Evolutionary conservation across 2,329 filamentous ascomycete species (phyloP), one percentile per base, ranked within the genome.

Genomic region (Diplodia scrobiculata): DNA sequence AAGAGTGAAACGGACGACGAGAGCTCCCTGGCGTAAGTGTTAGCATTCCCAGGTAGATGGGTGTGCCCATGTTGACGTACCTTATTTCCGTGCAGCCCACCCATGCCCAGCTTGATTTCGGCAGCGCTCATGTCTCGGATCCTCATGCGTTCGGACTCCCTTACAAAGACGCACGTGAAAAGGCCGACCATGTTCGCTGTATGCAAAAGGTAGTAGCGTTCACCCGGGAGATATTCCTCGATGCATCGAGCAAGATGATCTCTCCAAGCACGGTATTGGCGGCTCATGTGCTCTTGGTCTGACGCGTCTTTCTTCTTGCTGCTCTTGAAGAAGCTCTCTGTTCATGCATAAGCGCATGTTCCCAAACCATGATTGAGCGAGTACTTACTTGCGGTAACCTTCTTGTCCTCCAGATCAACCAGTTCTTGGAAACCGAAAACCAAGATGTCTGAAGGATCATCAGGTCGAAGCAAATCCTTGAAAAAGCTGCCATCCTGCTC

Each of bases 351-450:
- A 66, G 64, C 19, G 41, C 19, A 27, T 17, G 21, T 32, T 34
- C 47, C 45, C 2, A 9, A 14, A 1, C 34, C 34, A 10, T 29
- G 19, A 19, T 25, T 32, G 5, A 1, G 29, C 66, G 81, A 36
- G 11, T 1, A 62, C 84, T 73, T 78, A 87, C 87, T 97, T n/a
- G 95, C 95, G 25, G 94, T 98, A 60, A 96, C 90, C 71, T 93
- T 96, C 80, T 98, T 98, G 79, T 99, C 91, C 76, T 99, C 95
- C 7, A 99, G 83, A 74, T 99, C 95, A 3, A 99, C 95, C n/a
- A 99, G 84, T 78, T 99, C 95, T 77, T 99, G 95, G 77, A 99
- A 99, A 1, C 93, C 94, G 81, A 99, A 99, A 0, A 98, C 86
- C 2, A 98, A 80, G 59, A 99, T 92, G 71, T 98, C 95, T 0